A percentile compares a stretch with the other conserved stretches of the same genome.
Conservation (phyloP, 192 early-diverging fungal species). For the Piromyces finnis region DNA sequence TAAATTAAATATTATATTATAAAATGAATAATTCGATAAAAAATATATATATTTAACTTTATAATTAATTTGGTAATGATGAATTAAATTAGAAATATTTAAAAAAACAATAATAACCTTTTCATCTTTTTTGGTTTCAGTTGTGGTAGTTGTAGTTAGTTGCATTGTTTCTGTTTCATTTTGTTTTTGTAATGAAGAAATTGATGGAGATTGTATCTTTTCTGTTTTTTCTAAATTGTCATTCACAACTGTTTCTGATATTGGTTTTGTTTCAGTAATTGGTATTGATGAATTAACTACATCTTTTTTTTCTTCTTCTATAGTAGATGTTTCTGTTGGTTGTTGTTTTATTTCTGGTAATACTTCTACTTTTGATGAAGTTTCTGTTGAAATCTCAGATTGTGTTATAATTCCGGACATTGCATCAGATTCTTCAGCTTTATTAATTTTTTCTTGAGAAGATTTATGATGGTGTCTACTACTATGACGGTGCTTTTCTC, state of each 20-base stretch:
- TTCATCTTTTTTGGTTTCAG: neutral
- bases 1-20: neutral
- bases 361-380: conserved; percentile 9
- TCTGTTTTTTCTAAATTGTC: too few relatives aligned
- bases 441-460: conserved; percentile 12
- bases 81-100: too few relatives aligned
- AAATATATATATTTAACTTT: too few relatives aligned
- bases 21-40: too few relatives aligned
- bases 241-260: too few relatives aligned
- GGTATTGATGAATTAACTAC: neutral
- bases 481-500: conserved; percentile 21
- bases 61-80: too few relatives aligned
- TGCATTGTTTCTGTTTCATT: too few relatives aligned
- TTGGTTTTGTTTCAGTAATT: too few relatives aligned
- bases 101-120: neutral
- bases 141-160: neutral
- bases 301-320: neutral
- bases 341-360: conserved; percentile 2
- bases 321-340: conserved; percentile 1
- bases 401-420: neutral
- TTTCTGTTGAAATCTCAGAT: conserved; percentile 4
- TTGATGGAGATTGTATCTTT: too few relatives aligned
- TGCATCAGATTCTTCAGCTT: neutral
- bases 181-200: too few relatives aligned
- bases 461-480: neutral